Evolutionary conservation across 129 eudicot genomes (phyloP).

Genomic region (Solidago caesia): DNA sequence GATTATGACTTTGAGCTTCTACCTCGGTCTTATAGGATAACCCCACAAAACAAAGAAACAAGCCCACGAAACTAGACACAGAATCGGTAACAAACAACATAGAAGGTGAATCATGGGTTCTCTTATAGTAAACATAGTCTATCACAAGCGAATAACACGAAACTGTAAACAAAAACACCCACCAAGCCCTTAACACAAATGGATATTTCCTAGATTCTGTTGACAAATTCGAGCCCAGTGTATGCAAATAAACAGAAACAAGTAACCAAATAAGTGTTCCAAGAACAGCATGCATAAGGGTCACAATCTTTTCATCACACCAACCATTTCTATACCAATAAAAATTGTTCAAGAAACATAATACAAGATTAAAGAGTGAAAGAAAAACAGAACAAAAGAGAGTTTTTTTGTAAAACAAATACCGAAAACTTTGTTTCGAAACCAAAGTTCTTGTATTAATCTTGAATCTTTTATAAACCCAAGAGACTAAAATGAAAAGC

Average conservation of each 20-base stretch:
- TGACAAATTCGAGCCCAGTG: constrained; percentile 23
- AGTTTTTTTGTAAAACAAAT: constrained; percentile 40
- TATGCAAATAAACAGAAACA: constrained; percentile 45
- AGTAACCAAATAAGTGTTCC: constrained; percentile 54
- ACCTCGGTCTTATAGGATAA: constrained; percentile 34
- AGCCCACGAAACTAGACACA: constrained; percentile 45
- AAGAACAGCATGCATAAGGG: constrained; percentile 46
- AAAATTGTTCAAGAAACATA: constrained; percentile 50
- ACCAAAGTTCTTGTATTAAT: constrained; percentile 14
- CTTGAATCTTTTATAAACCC: constrained; percentile 21
- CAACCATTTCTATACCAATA: constrained; percentile 76
- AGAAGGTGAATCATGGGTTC: constrained; percentile 21
- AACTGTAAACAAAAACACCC: constrained; percentile 52
- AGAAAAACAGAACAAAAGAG: constrained; percentile 41
- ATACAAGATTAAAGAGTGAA: constrained; percentile 42
- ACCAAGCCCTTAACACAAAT: constrained; percentile 64
- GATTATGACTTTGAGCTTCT: constrained; percentile 28
- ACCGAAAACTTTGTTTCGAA: constrained; percentile 27
- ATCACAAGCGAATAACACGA: constrained; percentile 57
- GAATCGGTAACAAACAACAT: constrained; percentile 51
- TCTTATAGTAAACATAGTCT: constrained; percentile 43
- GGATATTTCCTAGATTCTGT: constrained; percentile 44
- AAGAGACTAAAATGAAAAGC: constrained; percentile 29
- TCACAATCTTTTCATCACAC: constrained; percentile 60
- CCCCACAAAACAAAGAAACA: constrained; percentile 57